A percentile compares a stretch with the other conserved stretches of the same genome.
Conservation (phyloP, 1,139 yeast species). For the Wickerhamiella pararugosa region DNA sequence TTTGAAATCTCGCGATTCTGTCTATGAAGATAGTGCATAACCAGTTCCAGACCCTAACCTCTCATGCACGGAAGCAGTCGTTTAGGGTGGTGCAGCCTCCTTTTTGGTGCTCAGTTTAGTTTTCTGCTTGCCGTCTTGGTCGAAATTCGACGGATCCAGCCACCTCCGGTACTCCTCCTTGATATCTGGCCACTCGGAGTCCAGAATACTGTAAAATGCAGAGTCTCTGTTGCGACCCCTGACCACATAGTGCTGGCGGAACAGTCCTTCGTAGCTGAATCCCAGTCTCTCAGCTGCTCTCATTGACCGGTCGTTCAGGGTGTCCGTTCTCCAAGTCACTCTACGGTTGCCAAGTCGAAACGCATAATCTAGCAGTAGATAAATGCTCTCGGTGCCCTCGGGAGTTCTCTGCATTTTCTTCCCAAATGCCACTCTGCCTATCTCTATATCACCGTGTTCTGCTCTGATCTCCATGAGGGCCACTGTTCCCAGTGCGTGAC, state of each 20-base stretch:
- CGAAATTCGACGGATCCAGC: too few species aligned
- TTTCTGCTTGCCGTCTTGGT: too few species aligned
- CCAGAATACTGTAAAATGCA: conserved; percentile 22
- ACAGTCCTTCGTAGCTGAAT: conserved; percentile 22
- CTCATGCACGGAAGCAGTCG: too few species aligned
- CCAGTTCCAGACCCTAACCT: background rate
- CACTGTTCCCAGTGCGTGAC: too few species aligned
- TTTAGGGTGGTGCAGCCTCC: too few species aligned
- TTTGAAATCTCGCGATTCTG: too few species aligned
- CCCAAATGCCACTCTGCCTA: conserved; percentile 21
- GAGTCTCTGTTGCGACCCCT: conserved; percentile 24
- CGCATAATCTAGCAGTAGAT: conserved; percentile 19
- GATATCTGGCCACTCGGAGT: conserved; percentile 21
- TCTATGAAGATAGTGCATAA: background rate
- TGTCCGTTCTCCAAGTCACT: conserved; percentile 25
- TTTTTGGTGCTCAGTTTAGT: too few species aligned
- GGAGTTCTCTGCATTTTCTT: conserved; percentile 19
- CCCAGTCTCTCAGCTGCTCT: conserved; percentile 23
- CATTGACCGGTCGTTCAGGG: conserved; percentile 20
- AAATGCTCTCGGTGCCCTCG: conserved; percentile 22
- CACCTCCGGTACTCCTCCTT: conserved; percentile 17
- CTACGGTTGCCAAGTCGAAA: conserved; percentile 23
- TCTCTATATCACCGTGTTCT: conserved; percentile 18
- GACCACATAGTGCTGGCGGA: conserved; percentile 20
- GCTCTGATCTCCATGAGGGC: too few species aligned